phyloP scores from a whole-genome alignment of 371 early-diverging fungal species.

The Blakeslea trispora region DNA sequence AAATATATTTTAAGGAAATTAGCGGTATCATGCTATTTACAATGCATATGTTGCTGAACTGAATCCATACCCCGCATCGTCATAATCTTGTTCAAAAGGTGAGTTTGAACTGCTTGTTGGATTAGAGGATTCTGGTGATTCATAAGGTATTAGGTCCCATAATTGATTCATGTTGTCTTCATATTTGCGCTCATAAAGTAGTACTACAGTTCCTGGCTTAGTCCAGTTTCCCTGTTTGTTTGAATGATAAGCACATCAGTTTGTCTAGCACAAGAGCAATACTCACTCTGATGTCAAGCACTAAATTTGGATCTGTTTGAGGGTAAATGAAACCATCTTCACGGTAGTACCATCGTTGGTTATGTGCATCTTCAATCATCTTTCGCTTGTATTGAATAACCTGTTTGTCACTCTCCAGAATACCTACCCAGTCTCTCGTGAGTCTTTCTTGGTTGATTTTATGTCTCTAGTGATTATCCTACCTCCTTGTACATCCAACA shows the following conservation, averaged over 20 bases:
- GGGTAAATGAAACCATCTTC: slow-evolving; percentile 56
- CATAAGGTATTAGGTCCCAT: slow-evolving; percentile 46
- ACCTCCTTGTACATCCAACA: slow-evolving; percentile 51
- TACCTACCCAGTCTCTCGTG: no score
- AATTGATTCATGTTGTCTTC: slow-evolving; percentile 47
- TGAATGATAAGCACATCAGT: neutral
- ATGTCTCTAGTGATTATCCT: neutral
- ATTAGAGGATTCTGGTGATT: slow-evolving; percentile 4
- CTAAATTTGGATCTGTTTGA: slow-evolving; percentile 45
- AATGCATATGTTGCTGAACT: slow-evolving; percentile 52
- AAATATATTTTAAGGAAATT: neutral
- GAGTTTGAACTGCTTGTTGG: slow-evolving; percentile 8
- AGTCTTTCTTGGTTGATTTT: neutral
- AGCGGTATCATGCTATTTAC: slow-evolving; percentile 9
- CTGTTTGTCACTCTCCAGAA: slow-evolving; percentile 43
- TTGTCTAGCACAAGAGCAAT: neutral
- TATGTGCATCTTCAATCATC: slow-evolving; percentile 47
- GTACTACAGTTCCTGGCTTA: slow-evolving; percentile 45
- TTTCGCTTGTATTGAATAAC: slow-evolving; percentile 53
- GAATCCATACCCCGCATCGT: slow-evolving; percentile 41
- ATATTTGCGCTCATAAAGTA: slow-evolving; percentile 50
- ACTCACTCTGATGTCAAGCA: slow-evolving; percentile 49
- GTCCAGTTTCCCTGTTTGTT: slow-evolving; percentile 45
- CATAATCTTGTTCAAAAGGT: slow-evolving; percentile 9
- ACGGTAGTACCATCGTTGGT: slow-evolving; percentile 53